Percentiles rank a stretch among this genome's conserved stretches.
These are phyloP conservation scores for Suhomyces sp. DNA, from an alignment of 805 yeast genomes.

Conservation along the genomic window DNA sequence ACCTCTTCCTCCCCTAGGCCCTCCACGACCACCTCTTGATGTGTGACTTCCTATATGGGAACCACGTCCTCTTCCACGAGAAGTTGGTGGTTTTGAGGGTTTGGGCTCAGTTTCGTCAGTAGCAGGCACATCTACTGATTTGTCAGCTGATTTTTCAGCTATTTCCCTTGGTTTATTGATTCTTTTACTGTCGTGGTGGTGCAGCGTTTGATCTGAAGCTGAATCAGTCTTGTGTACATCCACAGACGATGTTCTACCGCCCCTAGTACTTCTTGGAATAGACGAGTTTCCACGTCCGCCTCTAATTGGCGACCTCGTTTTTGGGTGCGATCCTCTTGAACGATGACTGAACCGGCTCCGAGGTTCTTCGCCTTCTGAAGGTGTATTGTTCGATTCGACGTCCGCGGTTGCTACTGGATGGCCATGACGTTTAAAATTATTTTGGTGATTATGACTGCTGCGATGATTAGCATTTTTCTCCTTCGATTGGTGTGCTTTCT, in stretches of 20 bases:
- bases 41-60: background rate
- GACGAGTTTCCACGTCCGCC: background rate
- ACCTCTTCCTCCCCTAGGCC: constrained; percentile 17
- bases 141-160: background rate
- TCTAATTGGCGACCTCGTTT: background rate
- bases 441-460: background rate
- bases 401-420: background rate
- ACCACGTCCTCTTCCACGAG: constrained; percentile 14
- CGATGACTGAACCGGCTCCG: background rate
- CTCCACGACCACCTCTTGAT: constrained; percentile 8
- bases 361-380: background rate
- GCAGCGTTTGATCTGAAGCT: background rate
- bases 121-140: background rate
- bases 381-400: background rate
- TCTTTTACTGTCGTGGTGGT: background rate
- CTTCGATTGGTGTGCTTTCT: constrained; percentile 12
- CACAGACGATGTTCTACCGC: background rate
- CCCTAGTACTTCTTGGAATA: background rate
- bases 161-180: background rate
- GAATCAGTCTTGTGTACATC: background rate
- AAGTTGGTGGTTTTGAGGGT: background rate
- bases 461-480: constrained; percentile 9
- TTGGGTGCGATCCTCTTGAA: background rate
- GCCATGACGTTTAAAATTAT: background rate
- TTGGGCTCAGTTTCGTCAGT: background rate